Evolutionary conservation across 768 basidiomycete species (phyloP).

Genomic region (Harrya chromipes): DNA sequence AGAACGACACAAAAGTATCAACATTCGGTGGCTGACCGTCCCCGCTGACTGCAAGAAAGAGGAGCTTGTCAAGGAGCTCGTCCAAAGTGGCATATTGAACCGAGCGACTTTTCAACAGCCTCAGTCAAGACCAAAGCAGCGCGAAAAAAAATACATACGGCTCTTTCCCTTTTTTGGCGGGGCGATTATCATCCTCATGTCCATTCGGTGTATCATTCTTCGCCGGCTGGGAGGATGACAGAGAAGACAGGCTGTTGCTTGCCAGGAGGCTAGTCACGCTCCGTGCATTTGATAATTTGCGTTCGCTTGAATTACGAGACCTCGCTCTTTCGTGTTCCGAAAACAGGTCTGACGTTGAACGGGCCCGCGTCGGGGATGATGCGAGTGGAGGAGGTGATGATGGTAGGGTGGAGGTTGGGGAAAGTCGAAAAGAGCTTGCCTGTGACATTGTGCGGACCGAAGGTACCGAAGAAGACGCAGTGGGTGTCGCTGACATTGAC

Average conservation of each 20-base stretch:
- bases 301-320: constrained; percentile 21
- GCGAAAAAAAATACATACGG: constrained; percentile 38
- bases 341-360: constrained; percentile 53
- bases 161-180: constrained; percentile 43
- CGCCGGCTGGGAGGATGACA: constrained; percentile 8
- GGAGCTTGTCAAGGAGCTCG: constrained; percentile 75
- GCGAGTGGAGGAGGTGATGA: constrained; percentile 38
- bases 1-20: constrained; percentile 10
- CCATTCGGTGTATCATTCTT: constrained; percentile 16
- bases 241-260: constrained; percentile 15
- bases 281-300: constrained; percentile 30
- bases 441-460: constrained; percentile 33
- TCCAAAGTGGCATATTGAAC: constrained; percentile 74
- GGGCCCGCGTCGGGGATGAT: constrained; percentile 50
- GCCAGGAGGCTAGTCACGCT: constrained; percentile 26
- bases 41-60: constrained; percentile 80
- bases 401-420: constrained; percentile 34
- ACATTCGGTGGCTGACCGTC: constrained; percentile 52
- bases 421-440: constrained; percentile 26
- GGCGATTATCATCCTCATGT: constrained; percentile 25
- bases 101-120: constrained; percentile 41
- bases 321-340: constrained; percentile 41
- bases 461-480: constrained; percentile 40
- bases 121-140: constrained; percentile 9
- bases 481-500: constrained; percentile 52